Evolutionary conservation across 257 asterid genomes (phyloP), one percentile per base, ranked within the genome.

Genomic region (Phtheirospermum japonicum): DNA sequence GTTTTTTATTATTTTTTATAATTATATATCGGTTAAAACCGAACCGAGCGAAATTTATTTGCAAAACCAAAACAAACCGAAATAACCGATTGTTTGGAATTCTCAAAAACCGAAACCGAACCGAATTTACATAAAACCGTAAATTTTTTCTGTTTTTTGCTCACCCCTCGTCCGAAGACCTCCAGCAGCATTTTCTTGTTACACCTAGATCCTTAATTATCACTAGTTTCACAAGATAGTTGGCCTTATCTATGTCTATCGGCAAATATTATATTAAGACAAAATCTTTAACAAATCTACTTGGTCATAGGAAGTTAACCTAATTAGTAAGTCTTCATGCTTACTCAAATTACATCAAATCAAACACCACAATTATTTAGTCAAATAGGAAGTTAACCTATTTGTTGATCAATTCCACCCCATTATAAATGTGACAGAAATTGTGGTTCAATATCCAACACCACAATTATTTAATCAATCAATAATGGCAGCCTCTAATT

Each of bases 401-500:
- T n/a, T n/a, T n/a, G n/a, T n/a, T n/a, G n/a, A n/a, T n/a, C n/a
- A 23, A 23, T 23, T 3, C 3, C 28, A 23, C 4, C 30, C 33
- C 58, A 19, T 72, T 71, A 71, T 76, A 71, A 71, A 67, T 67
- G 43, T 9, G 7, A 6, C 69, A 63, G 9, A 67, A 66, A 45
- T 6, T 60, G 4, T 45, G 3, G 26, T 43, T 48, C 53, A 16
- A 48, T n/a, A 16, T 16, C 28, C 53, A 48, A 48, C 18, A 48
- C 53, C 10, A 14, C 8, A 10, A 46, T 18, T 6, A 16, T 18
- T n/a, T 16, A 2, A 63, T 49, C 56, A 48, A 72, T 12, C 71
- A 12, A 6, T 12, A 73, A 77, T 77, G 79, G 82, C 79, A 40
- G 7, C 42, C 73, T 53, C 23, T 16, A 65, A 14, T 20, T 39